Evolutionary conservation across 345 rosid genomes (phyloP).

Genomic region (Eucalyptus cloeziana): DNA sequence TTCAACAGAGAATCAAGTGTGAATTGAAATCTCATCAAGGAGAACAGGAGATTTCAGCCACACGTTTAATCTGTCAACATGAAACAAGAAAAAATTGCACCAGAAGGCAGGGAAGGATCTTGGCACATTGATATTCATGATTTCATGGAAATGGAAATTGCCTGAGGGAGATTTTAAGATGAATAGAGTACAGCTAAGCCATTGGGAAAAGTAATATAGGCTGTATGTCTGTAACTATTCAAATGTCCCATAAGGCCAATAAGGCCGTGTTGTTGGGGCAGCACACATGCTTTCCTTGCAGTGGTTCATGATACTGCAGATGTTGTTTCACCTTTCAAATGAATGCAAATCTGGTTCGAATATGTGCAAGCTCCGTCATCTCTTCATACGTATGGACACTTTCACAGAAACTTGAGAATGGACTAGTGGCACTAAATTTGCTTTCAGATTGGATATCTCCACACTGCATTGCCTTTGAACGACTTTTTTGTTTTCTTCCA

Average conservation of each 20-base stretch:
- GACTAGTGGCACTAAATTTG: neutral
- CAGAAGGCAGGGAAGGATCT: neutral
- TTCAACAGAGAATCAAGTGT: neutral
- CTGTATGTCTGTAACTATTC: neutral
- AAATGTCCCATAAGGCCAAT: neutral
- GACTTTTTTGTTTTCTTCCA: neutral
- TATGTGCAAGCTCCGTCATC: neutral
- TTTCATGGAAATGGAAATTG: neutral
- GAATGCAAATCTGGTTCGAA: neutral
- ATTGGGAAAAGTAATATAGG: neutral
- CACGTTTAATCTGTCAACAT: neutral
- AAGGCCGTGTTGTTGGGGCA: neutral
- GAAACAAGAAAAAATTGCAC: neutral
- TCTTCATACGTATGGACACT: neutral
- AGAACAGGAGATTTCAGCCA: neutral
- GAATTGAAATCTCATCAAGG: neutral
- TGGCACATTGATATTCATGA: neutral
- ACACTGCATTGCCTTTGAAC: neutral
- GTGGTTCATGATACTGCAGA: neutral
- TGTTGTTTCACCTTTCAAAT: neutral
- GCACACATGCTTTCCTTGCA: neutral
- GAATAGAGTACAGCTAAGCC: neutral
- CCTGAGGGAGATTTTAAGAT: neutral
- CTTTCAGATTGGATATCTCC: neutral
- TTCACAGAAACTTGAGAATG: neutral